Conservation (phyloP, 805 yeast species). For the Yamadazyma sp. region DNA sequence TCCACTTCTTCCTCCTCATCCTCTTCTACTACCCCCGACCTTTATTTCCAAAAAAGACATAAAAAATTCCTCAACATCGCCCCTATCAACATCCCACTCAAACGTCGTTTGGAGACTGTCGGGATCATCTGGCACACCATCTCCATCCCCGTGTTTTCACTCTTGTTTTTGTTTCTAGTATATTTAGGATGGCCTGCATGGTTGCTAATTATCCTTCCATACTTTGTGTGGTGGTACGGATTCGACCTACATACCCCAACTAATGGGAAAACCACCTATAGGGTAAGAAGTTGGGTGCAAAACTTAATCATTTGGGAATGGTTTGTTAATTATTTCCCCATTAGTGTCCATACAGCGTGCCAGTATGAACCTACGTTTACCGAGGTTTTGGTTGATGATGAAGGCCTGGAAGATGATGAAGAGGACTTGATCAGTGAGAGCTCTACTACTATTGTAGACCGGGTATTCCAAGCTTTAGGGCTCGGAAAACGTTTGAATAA, state of each 20-base stretch:
- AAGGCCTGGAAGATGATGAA: slow-evolving; percentile 29
- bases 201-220: slow-evolving; percentile 62
- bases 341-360: slow-evolving; percentile 62
- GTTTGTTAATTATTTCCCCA: slow-evolving; percentile 80
- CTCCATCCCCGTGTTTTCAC: slow-evolving; percentile 58
- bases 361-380: slow-evolving; percentile 75
- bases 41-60: neutral
- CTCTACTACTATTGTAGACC: slow-evolving; percentile 36
- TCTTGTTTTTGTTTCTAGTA: slow-evolving; percentile 51
- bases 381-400: slow-evolving; percentile 23
- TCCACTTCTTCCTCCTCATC: too few species aligned
- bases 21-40: too few species aligned
- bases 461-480: slow-evolving; percentile 35
- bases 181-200: slow-evolving; percentile 60
- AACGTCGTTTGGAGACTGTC: slow-evolving; percentile 62
- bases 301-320: slow-evolving; percentile 61
- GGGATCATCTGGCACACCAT: slow-evolving; percentile 74
- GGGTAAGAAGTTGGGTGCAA: slow-evolving; percentile 60
- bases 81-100: slow-evolving; percentile 55
- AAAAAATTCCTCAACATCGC: slow-evolving; percentile 41
- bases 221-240: slow-evolving; percentile 53
- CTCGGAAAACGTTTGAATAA: slow-evolving; percentile 37
- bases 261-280: slow-evolving; percentile 64
- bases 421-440: slow-evolving; percentile 42
- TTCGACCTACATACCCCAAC: slow-evolving; percentile 68